Evolutionary conservation across 1,139 yeast genomes (phyloP), one percentile per base, ranked within the genome.

Genomic region (Lodderomyces parapsilosis): DNA sequence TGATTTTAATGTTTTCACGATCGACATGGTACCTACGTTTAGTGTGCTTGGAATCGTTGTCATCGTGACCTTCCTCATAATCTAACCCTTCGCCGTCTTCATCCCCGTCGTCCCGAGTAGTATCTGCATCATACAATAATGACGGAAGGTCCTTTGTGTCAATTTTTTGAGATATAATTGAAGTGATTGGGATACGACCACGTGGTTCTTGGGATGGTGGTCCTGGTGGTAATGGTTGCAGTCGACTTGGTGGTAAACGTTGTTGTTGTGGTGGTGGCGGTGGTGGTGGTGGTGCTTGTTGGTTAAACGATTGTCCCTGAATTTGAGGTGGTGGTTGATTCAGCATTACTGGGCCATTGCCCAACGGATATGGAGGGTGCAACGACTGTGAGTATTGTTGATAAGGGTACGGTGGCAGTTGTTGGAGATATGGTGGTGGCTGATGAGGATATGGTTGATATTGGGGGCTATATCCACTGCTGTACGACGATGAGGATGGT

Each of bases 91-190:
- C 31, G 4, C 6, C 31, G 9, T 28, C 31, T 13, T 28, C 31
- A 4, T n/a, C 31, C 9, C 6, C 33, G 3, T 30, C 33, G 39
- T 37, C 31, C 35, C 33, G 14, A 5, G 33, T 30, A 4, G 33
- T 30, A 15, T 30, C 33, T 3, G 38, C 33, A 2, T 30, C 42
- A 34, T 40, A 37, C 35, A 46, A 17, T 44, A 43, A 36, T 22
- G 39, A 38, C 10, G 51, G 53, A 7, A 44, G 38, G 23, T 49
- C 52, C n/a, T 43, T 34, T 22, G 39, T 38, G 41, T 50, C 55
- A n/a, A 52, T 50, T 42, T 47, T 50, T 43, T 52, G 55, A 2
- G 55, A 52, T n/a, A 52, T 52, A 4, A 52, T 52, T 13, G 55
- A 52, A 20, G 54, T 49, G 2, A 50, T 46, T n/a, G 51, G 51